phyloP scores from a whole-genome alignment of 225 moss, liverwort and hornwort genomes.

The Marchantia paleacea region DNA sequence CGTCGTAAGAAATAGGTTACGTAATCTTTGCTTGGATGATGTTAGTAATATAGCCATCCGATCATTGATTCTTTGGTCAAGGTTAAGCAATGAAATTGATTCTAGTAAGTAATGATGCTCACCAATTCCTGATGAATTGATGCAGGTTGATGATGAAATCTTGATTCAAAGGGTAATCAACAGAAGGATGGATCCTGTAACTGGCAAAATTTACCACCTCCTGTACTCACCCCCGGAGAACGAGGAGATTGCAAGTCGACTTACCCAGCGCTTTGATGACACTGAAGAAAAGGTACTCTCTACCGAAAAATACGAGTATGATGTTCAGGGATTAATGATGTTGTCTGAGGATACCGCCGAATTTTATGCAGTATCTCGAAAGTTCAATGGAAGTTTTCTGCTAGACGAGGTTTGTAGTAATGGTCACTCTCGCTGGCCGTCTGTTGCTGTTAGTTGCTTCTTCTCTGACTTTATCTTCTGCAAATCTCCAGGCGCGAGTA shows the following conservation, averaged over 20 bases:
- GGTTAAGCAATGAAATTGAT: too few relatives aligned
- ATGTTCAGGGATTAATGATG: background rate
- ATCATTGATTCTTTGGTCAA: too few relatives aligned
- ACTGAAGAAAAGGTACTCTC: slow-evolving; percentile 78
- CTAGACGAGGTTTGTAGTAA: too few relatives aligned
- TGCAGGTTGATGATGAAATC: slow-evolving; percentile 73
- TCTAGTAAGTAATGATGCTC: background rate
- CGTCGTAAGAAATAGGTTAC: too few relatives aligned
- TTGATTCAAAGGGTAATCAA: slow-evolving; percentile 75
- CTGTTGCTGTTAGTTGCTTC: background rate
- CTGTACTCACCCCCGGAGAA: slow-evolving; percentile 84
- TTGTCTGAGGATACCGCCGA: background rate
- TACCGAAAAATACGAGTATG: background rate
- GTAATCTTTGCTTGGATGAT: too few relatives aligned
- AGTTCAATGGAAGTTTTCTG: background rate
- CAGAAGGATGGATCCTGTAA: slow-evolving; percentile 75
- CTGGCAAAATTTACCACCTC: slow-evolving; percentile 90
- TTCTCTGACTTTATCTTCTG: background rate
- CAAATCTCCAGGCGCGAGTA: slow-evolving; percentile 44
- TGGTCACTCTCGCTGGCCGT: background rate
- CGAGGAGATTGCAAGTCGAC: slow-evolving; percentile 75
- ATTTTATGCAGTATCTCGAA: background rate
- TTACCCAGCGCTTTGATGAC: slow-evolving; percentile 79
- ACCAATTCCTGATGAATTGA: background rate
- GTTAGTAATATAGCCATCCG: too few relatives aligned